These are phyloP conservation scores for Aspergillus bombycis DNA, from an alignment of 2,329 filamentous ascomycete species.

Conservation along the genomic window DNA sequence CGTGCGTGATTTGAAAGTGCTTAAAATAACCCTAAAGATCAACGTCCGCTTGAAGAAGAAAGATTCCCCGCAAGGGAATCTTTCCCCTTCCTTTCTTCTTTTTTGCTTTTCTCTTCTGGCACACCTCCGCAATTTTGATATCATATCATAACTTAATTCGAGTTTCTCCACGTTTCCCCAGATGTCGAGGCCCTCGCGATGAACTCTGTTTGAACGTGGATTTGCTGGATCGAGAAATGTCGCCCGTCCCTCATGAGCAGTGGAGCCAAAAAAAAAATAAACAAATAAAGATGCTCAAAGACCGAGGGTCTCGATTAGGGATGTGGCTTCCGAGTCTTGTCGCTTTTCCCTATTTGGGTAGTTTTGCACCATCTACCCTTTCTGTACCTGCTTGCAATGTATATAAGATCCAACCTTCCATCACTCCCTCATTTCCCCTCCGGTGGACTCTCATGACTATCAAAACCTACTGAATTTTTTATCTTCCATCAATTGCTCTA, in stretches of 20 bases:
- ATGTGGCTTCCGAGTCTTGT: background rate
- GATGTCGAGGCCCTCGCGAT: background rate
- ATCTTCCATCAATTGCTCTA: background rate
- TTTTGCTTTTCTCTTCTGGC: too few relatives aligned
- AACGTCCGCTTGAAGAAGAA: background rate
- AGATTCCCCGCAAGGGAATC: constrained; percentile 9
- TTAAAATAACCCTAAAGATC: background rate
- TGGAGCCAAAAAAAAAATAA: background rate
- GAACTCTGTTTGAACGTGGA: background rate
- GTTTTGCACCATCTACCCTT: background rate
- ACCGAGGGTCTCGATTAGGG: background rate
- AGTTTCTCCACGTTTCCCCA: background rate
- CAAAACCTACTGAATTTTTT: background rate
- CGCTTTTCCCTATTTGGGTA: background rate
- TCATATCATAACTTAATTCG: background rate
- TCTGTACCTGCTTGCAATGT: background rate
- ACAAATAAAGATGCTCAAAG: background rate
- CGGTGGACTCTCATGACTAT: background rate
- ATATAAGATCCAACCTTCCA: background rate
- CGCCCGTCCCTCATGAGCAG: background rate
- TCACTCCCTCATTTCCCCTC: background rate
- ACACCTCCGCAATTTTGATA: background rate
- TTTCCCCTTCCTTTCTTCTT: constrained; percentile 9
- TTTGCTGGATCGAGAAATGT: background rate
- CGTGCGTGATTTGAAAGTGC: background rate